These are phyloP conservation scores for Trichosporon faecale DNA, from an alignment of 1,284 basidiomycete species.

Conservation along the genomic window DNA sequence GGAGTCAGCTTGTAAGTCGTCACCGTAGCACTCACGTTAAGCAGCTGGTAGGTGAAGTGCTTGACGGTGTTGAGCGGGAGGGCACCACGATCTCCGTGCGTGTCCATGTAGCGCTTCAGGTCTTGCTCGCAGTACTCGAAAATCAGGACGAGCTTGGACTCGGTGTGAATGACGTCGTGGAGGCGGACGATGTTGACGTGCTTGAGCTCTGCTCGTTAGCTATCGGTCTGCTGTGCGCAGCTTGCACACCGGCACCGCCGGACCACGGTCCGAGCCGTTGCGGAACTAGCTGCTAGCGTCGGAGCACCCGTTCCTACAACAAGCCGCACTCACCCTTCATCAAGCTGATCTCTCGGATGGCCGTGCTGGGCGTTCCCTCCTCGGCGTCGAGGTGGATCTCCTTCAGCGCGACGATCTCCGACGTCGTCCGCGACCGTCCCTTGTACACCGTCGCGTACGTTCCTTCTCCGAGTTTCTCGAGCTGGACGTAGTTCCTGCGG, in stretches of 20 bases:
- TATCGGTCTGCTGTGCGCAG: not conserved
- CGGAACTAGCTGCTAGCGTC: not conserved
- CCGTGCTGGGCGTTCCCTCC: slow-evolving; percentile 95
- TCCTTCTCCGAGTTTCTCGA: slow-evolving; percentile 74
- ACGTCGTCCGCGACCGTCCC: slow-evolving; percentile 68
- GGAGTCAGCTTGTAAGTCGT: not conserved
- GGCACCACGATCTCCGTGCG: slow-evolving; percentile 66
- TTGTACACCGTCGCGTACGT: slow-evolving; percentile 79
- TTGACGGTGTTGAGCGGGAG: slow-evolving; percentile 72
- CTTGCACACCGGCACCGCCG: not conserved
- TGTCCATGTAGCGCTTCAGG: slow-evolving; percentile 94
- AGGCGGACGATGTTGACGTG: slow-evolving; percentile 94
- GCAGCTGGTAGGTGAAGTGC: slow-evolving; percentile 54
- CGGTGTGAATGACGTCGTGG: slow-evolving; percentile 93
- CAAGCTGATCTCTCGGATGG: slow-evolving; percentile 94
- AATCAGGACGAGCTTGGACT: slow-evolving; percentile 94
- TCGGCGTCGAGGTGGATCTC: slow-evolving; percentile 98
- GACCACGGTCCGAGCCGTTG: not conserved
- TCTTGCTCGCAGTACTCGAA: slow-evolving; percentile 72
- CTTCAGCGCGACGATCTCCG: slow-evolving; percentile 81
- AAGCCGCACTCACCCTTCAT: slow-evolving; percentile 61
- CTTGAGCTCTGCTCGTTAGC: slow-evolving; percentile 65
- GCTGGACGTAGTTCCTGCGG: slow-evolving; percentile 58
- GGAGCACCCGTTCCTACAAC: not conserved
- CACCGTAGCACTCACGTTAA: slow-evolving; percentile 34